A percentile compares a stretch with the other conserved stretches of the same genome.
Evolutionary conservation across 192 early-diverging fungal species (phyloP).

Genomic region (Chytriomyces sp.): DNA sequence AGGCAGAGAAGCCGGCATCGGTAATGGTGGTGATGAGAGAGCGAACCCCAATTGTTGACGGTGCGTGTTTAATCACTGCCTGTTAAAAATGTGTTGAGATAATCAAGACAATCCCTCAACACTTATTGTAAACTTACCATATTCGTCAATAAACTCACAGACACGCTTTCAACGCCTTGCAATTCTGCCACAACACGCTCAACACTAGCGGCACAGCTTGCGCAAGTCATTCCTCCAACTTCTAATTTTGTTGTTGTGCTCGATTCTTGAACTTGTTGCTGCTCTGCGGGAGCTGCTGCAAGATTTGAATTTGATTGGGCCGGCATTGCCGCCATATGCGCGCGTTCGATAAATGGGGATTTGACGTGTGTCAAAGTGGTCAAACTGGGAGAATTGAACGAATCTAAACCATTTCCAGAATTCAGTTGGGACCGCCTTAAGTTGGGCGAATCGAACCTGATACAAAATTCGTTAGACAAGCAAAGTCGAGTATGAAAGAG

Average conservation of each 20-base stretch:
- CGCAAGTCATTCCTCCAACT: constrained; percentile 58
- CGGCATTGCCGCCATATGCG: neutral
- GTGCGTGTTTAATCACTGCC: constrained; percentile 59
- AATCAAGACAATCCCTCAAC: neutral
- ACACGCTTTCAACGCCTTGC: constrained; percentile 30
- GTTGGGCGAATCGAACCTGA: too few species aligned
- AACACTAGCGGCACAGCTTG: constrained; percentile 51
- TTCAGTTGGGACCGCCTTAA: neutral
- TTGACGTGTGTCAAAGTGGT: neutral
- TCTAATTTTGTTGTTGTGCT: constrained; percentile 33
- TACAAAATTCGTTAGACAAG: too few species aligned
- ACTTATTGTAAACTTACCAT: too few species aligned
- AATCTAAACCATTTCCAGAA: neutral
- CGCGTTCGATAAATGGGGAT: neutral
- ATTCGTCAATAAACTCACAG: constrained; percentile 46
- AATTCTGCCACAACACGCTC: constrained; percentile 32
- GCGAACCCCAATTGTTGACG: constrained; percentile 60
- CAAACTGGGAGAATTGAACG: too few species aligned
- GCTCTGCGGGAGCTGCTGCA: constrained; percentile 17
- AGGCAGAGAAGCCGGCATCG: constrained; percentile 64
- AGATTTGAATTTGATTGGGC: neutral
- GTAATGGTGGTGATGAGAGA: constrained; percentile 65
- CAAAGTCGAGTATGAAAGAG: too few species aligned
- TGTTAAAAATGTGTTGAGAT: neutral
- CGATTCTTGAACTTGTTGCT: constrained; percentile 12